These are phyloP conservation scores for Paecilomyces fulvus DNA, from an alignment of 2,329 filamentous ascomycete genomes.

Conservation along the genomic window DNA sequence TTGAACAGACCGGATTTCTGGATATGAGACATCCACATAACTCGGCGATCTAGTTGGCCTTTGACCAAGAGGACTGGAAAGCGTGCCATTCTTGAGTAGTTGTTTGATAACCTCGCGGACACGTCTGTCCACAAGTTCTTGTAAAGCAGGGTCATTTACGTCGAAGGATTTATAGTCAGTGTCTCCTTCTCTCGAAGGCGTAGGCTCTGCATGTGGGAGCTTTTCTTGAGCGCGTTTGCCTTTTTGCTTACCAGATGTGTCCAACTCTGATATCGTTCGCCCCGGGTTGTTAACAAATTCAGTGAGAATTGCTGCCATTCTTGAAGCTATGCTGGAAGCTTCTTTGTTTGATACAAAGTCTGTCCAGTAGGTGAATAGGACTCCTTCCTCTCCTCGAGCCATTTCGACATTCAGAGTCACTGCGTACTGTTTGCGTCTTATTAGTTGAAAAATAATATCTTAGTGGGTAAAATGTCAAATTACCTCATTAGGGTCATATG, in stretches of 20 bases:
- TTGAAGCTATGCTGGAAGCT: constrained; percentile 20
- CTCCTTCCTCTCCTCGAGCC: constrained; percentile 24
- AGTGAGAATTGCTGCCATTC: constrained; percentile 24
- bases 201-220: neutral
- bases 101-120: constrained; percentile 25
- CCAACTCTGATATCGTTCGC: constrained; percentile 13
- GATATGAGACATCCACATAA: neutral
- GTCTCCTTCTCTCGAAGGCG: neutral
- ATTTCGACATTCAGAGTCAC: constrained; percentile 34
- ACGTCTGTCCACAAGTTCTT: constrained; percentile 25
- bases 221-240: neutral
- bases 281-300: constrained; percentile 23
- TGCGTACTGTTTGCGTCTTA: constrained; percentile 22
- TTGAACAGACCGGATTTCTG: neutral
- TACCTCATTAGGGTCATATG: constrained; percentile 32
- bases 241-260: neutral
- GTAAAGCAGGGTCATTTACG: constrained; percentile 15
- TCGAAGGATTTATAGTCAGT: constrained; percentile 1
- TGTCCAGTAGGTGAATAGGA: constrained; percentile 33
- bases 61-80: constrained; percentile 13
- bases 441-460: neutral
- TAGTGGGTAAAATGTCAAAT: constrained; percentile 2
- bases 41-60: constrained; percentile 3
- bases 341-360: constrained; percentile 28
- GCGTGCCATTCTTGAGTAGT: constrained; percentile 22